phyloP scores from a whole-genome alignment of 176 grass and related monocot species.

The Saccharum spontaneum region DNA sequence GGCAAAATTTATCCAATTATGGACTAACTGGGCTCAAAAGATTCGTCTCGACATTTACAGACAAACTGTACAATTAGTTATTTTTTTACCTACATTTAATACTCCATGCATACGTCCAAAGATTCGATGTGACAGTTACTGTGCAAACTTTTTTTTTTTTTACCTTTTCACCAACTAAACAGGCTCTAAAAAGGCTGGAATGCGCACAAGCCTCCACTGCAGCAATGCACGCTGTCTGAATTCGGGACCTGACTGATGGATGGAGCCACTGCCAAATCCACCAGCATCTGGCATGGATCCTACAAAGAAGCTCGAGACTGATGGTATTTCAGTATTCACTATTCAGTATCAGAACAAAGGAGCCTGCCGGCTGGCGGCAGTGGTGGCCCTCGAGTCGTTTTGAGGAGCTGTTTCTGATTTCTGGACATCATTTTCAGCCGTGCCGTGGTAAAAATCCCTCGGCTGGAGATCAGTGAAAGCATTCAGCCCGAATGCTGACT shows the following conservation, averaged over 20 bases:
- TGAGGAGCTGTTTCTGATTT: not conserved
- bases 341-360: not conserved
- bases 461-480: not conserved
- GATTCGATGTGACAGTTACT: no score
- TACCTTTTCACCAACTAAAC: no score
- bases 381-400: no score
- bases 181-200: not conserved
- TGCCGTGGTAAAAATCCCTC: not conserved
- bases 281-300: slow-evolving; percentile 1
- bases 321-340: not conserved
- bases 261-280: slow-evolving; percentile 12
- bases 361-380: no score
- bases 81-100: no score
- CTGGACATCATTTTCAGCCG: not conserved
- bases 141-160: no score
- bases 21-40: no score
- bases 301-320: not conserved
- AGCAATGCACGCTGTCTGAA: not conserved
- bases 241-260: not conserved
- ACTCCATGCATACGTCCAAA: no score
- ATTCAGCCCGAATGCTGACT: not conserved
- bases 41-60: no score
- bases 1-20: no score
- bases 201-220: not conserved
- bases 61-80: no score